Evolutionary conservation across 345 rosid species (phyloP).

Genomic region (Populus euphratica): DNA sequence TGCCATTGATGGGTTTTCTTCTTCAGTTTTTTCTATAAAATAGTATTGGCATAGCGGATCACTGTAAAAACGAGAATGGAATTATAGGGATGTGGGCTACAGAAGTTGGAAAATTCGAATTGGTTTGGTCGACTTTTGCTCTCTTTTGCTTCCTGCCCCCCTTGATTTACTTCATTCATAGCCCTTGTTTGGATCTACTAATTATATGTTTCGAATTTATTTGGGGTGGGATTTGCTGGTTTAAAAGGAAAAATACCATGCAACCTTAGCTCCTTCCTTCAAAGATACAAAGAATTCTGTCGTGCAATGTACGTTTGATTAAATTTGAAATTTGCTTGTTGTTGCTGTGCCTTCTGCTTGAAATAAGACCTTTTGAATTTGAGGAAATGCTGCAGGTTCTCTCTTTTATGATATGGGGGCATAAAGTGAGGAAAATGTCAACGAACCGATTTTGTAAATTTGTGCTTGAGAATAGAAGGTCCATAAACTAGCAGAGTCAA

Average conservation of each 20-base stretch:
- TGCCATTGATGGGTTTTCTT: constrained; percentile 3
- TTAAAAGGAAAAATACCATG: constrained; percentile 5
- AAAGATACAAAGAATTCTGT: background rate
- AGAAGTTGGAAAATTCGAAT: background rate
- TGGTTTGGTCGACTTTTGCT: background rate
- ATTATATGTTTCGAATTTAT: background rate
- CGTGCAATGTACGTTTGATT: background rate
- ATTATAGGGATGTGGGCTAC: background rate
- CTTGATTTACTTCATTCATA: background rate
- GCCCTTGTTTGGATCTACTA: background rate
- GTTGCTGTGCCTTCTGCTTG: background rate
- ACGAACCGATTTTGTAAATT: too few relatives aligned
- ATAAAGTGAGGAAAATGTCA: too few relatives aligned
- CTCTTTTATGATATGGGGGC: background rate
- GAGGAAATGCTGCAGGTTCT: background rate
- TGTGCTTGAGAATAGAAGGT: too few relatives aligned
- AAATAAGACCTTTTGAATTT: background rate
- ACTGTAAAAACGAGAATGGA: background rate
- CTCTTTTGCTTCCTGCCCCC: background rate
- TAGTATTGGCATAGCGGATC: constrained; percentile 8
- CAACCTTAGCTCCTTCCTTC: background rate
- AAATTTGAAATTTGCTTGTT: background rate
- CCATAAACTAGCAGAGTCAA: too few relatives aligned
- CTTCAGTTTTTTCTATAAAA: background rate
- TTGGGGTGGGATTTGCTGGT: background rate